Evolutionary conservation across 2,329 filamentous ascomycete genomes (phyloP), one percentile per base, ranked within the genome.

Genomic region (Atkinsonella hypoxylon): DNA sequence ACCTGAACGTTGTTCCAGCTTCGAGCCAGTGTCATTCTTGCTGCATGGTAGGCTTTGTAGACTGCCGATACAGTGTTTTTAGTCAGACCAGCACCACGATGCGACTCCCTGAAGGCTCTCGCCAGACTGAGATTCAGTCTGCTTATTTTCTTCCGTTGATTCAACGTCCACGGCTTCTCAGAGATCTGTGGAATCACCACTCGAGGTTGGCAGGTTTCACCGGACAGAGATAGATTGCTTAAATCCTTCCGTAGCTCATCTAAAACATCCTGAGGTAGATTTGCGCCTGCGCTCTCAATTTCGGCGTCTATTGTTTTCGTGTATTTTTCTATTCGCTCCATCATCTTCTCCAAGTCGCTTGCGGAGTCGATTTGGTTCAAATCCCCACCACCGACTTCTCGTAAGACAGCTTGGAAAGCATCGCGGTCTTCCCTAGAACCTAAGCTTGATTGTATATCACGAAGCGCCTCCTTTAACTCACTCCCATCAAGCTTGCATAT

Each of bases 1-100:
- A 70, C 60, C 0, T 84, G 77, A n/a, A 89, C 73, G 31, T 72
- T 71, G 36, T 71, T 63, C 66, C 81, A 75, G 10, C 67, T 62
- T 18, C 66, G 65, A 1, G 70, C 64, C 41, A 82, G 64, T 7
- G 65, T 61, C 13, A 64, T 63, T 11, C 75, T 67, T 2, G 73
- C 72, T 0, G 67, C 64, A 45, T 70, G 69, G 58, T 81, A 81
- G 11, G 66, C 65, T 53, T 71, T 74, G 71, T 77, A 81, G 4
- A 70, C 64, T 1, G 64, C 61, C 26, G 61, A 62, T 18, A 73
- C 63, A 3, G 65, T 67, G 54, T 63, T 68, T 36, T 58, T 57
- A n/a, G 60, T 63, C 9, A 67, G 47, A 7, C 58, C 60, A 7
- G 56, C 34, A 8, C 58, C 57, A 18, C 61, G 59, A n/a, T 58